Conservation (phyloP, 352 stramenopile genomes). For the Phytophthora meadii region DNA sequence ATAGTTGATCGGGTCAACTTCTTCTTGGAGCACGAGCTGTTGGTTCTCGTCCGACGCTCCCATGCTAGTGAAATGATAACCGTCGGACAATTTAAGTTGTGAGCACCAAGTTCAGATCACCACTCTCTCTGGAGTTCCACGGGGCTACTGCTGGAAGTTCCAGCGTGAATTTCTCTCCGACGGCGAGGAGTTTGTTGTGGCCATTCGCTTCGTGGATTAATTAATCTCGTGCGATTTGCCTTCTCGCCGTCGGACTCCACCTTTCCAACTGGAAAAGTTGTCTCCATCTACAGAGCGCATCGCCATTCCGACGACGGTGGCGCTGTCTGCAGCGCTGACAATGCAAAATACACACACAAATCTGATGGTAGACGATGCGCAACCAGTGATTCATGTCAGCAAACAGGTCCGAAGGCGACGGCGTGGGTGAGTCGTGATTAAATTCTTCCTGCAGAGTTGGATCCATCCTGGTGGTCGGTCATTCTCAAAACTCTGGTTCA, state of each 20-base stretch:
- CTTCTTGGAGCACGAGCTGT: slow-evolving; percentile 26
- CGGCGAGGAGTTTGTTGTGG: slow-evolving; percentile 4
- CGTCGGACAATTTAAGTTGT: slow-evolving; percentile 23
- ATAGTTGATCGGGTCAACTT: slow-evolving; percentile 24
- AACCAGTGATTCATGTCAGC: slow-evolving; percentile 17
- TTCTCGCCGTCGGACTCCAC: not conserved
- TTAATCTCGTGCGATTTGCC: slow-evolving; percentile 22
- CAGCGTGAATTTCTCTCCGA: slow-evolving; percentile 25
- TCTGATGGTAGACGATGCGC: slow-evolving; percentile 3
- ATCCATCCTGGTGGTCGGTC: slow-evolving; percentile 20
- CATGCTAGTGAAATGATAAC: slow-evolving; percentile 16
- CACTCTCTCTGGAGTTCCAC: not conserved
- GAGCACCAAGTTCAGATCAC: slow-evolving; percentile 17
- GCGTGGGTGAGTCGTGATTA: too few relatives aligned
- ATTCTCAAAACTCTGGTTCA: slow-evolving; percentile 1
- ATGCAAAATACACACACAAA: slow-evolving; percentile 1
- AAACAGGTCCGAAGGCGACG: slow-evolving; percentile 31
- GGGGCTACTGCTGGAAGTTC: not conserved
- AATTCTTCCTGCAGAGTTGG: not conserved
- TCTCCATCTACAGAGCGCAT: not conserved
- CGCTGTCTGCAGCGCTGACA: slow-evolving; percentile 8
- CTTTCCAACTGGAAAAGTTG: slow-evolving; percentile 9
- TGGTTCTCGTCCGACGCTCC: slow-evolving; percentile 30
- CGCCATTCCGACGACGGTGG: slow-evolving; percentile 26
- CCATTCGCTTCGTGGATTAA: slow-evolving; percentile 21